phyloP scores from a whole-genome alignment of 1,284 basidiomycete species.

The Cryptococcus depauperatus region DNA sequence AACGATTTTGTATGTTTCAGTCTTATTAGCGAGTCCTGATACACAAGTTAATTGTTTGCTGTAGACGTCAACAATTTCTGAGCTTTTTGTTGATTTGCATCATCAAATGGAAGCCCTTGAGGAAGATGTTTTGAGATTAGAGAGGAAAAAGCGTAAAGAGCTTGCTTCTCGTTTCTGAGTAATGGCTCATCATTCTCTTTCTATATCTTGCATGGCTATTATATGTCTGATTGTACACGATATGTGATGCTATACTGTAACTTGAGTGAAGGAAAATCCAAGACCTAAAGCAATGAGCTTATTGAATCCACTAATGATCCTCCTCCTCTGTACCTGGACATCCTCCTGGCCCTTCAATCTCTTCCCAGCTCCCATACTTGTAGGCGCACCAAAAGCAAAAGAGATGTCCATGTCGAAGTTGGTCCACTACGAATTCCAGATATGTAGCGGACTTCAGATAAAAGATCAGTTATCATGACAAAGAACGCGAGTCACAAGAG shows the following conservation, averaged over 20 bases:
- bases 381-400: conserved; percentile 45
- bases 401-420: conserved; percentile 39
- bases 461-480: too few relatives aligned
- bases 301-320: conserved; percentile 44
- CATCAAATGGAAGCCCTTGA: conserved; percentile 31
- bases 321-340: conserved; percentile 45
- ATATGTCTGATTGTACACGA: too few relatives aligned
- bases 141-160: conserved; percentile 25
- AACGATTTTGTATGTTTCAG: conserved; percentile 30
- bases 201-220: neutral
- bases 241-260: too few relatives aligned
- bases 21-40: too few relatives aligned
- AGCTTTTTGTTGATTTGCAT: conserved; percentile 37
- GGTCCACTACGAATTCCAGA: conserved; percentile 35
- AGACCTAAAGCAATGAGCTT: too few relatives aligned
- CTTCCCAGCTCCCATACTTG: conserved; percentile 34
- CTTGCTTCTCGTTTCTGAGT: conserved; percentile 23
- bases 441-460: conserved; percentile 31
- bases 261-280: too few relatives aligned
- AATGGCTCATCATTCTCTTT: neutral
- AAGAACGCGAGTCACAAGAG: neutral
- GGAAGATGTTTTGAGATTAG: conserved; percentile 24
- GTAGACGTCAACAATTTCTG: conserved; percentile 38
- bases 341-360: conserved; percentile 42
- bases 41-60: too few relatives aligned